A percentile compares a stretch with the other conserved stretches of the same genome.
phyloP scores from a whole-genome alignment of 106 monocot genomes.

The Dendrobium chrysotoxum region DNA sequence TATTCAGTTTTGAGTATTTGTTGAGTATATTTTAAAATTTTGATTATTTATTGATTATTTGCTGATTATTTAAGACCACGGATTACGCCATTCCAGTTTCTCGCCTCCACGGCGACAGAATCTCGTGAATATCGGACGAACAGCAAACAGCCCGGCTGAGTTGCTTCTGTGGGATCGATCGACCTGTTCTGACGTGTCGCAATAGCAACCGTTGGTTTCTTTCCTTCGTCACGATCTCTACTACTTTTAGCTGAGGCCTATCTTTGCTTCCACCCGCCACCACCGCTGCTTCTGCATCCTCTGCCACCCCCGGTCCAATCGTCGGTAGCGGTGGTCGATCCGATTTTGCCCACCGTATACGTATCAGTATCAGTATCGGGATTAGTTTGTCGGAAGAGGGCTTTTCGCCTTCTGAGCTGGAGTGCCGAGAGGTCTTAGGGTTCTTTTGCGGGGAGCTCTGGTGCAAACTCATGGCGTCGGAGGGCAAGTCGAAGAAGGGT shows the following conservation, averaged over 20 bases:
- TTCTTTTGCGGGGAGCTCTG: conserved; percentile 35
- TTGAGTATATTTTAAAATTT: too few species aligned
- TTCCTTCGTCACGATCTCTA: neutral
- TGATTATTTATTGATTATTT: too few species aligned
- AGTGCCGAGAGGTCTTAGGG: conserved; percentile 13
- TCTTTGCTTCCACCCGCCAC: neutral
- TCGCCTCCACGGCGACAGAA: neutral
- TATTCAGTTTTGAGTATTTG: too few species aligned
- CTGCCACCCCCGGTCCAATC: neutral
- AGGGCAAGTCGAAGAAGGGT: conserved; percentile 14
- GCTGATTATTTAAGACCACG: too few species aligned
- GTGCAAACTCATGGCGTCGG: conserved; percentile 35
- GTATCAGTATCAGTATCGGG: conserved; percentile 10
- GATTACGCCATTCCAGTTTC: too few species aligned
- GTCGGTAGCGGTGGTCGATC: neutral
- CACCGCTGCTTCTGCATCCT: neutral
- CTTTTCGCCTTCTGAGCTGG: neutral
- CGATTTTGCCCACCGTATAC: neutral
- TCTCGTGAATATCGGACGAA: conserved; percentile 7
- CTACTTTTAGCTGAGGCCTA: neutral
- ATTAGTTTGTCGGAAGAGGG: conserved; percentile 1
- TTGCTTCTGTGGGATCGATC: neutral
- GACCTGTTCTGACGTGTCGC: neutral
- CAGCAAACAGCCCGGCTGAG: neutral
- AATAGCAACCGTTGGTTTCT: neutral